Base-by-base conservation (phyloP, 2,329 filamentous ascomycete species). In the Dactylellina sp. region DNA sequence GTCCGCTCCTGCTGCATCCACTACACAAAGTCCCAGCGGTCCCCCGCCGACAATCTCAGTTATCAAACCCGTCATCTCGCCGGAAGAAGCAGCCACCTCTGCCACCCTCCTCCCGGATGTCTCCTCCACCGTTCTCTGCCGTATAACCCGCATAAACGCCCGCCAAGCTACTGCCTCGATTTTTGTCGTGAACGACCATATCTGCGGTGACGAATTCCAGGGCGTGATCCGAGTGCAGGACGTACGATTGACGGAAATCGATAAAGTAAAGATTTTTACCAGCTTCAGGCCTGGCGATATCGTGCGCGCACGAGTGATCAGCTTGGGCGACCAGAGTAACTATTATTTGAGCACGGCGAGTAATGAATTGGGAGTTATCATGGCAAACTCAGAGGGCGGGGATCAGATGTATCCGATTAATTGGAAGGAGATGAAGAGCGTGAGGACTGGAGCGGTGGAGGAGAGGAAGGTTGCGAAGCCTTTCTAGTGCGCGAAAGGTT, bases 341-440 rank as follows among this genome's bases (percentile, higher is more conserved):
- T 99, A 98, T 81, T 99, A 97, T 81, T 86, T 96, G n/a, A 91
- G 89, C 24, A 99, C 95, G 0, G 92, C 93, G 25, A 88, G 88
- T 77, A 98, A 99, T 81, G 91, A 96, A 80, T 85, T 96, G 42
- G 95, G 95, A 1, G 94, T 98, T 70, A 91, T 99, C 40, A 91
- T 98, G 88, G 95, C 94, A 7, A 89, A 68, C 52, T 77, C 72
- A 25, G 92, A 96, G 80, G 87, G 86, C 1, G 93, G 93, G 0
- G 94, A 96, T 82, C 87, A 91, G 78, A 96, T 98, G 93, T 90
- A 91, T 79, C 94, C 95, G 1, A 87, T 96, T 63, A 96, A 89
- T 81, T 99, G 95, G 95, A 96, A 90, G 83, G 94, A 98, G 82
- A 96, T 96, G 83, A 87, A 87, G 79, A 94, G 98, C 83, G 88